Conservation (phyloP, 495 filamentous ascomycete genomes). For the Darksidea phi region DNA sequence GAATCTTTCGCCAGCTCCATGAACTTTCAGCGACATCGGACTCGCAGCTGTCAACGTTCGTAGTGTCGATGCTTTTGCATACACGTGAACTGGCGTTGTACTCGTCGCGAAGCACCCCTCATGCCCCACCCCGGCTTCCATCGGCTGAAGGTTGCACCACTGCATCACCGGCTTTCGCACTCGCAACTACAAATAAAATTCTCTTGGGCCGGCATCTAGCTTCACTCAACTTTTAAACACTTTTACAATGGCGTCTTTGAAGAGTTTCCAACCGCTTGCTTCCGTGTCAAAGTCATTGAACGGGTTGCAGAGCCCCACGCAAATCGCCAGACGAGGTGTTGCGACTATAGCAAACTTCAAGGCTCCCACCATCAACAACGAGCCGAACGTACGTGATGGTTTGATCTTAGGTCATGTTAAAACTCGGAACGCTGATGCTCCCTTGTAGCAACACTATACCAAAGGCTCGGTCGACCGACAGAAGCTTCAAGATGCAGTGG, state of each 20-base stretch:
- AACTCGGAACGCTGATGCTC: not conserved
- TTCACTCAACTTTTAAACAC: not conserved
- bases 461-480: slow-evolving; percentile 76
- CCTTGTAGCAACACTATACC: slow-evolving; percentile 76
- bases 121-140: slow-evolving; percentile 24
- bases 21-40: not conserved
- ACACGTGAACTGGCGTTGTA: not conserved
- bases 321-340: slow-evolving; percentile 27
- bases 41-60: too few species aligned
- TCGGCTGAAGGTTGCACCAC: slow-evolving; percentile 17
- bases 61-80: too few species aligned
- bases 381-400: slow-evolving; percentile 71
- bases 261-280: slow-evolving; percentile 10
- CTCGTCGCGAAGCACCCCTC: not conserved
- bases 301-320: not conserved
- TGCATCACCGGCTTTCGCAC: slow-evolving; percentile 3
- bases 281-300: slow-evolving; percentile 9
- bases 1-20: too few species aligned
- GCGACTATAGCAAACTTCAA: slow-evolving; percentile 73
- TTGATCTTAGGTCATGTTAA: not conserved
- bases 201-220: not conserved
- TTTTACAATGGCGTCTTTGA: slow-evolving; percentile 20
- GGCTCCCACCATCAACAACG: slow-evolving; percentile 82
- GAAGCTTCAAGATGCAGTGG: slow-evolving; percentile 67
- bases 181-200: slow-evolving; percentile 17